Evolutionary conservation across 495 filamentous ascomycete genomes (phyloP).

Genomic region (Ascobolus immersus): DNA sequence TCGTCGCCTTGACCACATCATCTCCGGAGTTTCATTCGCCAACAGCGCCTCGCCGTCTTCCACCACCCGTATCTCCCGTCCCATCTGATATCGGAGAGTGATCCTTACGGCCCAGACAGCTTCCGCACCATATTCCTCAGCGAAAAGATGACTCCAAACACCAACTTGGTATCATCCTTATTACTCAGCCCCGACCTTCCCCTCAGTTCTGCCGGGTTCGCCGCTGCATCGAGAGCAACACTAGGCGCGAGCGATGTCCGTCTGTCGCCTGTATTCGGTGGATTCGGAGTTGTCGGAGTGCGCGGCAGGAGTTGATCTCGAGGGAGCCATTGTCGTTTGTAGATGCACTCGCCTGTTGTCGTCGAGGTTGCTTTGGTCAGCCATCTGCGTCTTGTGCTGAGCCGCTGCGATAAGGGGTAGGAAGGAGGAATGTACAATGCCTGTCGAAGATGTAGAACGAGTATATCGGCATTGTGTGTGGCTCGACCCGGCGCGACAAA

Average conservation of each 20-base stretch:
- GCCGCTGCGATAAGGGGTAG: not conserved
- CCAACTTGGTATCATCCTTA: slow-evolving; percentile 79
- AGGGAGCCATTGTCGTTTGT: slow-evolving; percentile 50
- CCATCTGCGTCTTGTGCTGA: not conserved
- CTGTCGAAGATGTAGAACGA: slow-evolving; percentile 98
- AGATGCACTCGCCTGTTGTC: slow-evolving; percentile 78
- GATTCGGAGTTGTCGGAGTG: slow-evolving; percentile 16
- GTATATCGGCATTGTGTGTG: slow-evolving; percentile 56
- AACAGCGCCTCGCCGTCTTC: too few relatives aligned
- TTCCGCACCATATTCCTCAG: slow-evolving; percentile 91
- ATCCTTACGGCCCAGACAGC: slow-evolving; percentile 33
- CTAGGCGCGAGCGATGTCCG: too few relatives aligned
- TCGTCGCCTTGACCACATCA: too few relatives aligned
- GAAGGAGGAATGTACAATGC: slow-evolving; percentile 39
- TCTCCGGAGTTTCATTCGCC: too few relatives aligned
- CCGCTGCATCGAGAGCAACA: too few relatives aligned
- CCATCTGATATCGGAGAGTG: slow-evolving; percentile 6
- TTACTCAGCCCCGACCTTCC: slow-evolving; percentile 31
- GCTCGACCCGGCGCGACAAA: too few relatives aligned
- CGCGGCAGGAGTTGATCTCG: slow-evolving; percentile 10
- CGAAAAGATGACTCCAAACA: slow-evolving; percentile 91
- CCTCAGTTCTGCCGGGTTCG: too few relatives aligned
- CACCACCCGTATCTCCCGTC: not conserved
- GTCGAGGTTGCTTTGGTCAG: slow-evolving; percentile 4
- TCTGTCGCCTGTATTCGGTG: slow-evolving; percentile 13